A percentile compares a stretch with the other conserved stretches of the same genome.
Conservation (phyloP, 768 basidiomycete species). For the Coprinellus micaceus region DNA sequence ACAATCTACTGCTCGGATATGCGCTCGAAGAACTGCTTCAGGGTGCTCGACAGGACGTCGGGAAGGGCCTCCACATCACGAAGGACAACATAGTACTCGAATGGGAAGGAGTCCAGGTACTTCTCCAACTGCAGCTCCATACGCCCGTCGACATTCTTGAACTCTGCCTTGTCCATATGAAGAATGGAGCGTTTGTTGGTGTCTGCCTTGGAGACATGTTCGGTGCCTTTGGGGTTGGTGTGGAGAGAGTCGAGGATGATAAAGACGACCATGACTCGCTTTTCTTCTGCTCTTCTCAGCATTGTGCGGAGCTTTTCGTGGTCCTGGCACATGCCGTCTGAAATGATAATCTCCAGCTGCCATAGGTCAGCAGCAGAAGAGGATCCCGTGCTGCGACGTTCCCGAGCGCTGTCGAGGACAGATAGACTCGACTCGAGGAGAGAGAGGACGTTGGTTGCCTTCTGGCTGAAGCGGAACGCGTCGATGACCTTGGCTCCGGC, state of each 20-base stretch:
- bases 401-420: constrained; percentile 74
- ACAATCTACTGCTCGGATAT: constrained; percentile 60
- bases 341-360: constrained; percentile 98
- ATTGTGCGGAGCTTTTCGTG: constrained; percentile 80
- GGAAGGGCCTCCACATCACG: constrained; percentile 88
- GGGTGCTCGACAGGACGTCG: constrained; percentile 79
- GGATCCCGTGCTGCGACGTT: constrained; percentile 56
- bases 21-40: constrained; percentile 90
- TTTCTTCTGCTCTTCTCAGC: constrained; percentile 82
- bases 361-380: constrained; percentile 79
- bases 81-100: constrained; percentile 95
- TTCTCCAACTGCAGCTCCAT: constrained; percentile 87
- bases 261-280: constrained; percentile 94
- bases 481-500: constrained; percentile 77
- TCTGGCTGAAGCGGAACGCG: constrained; percentile 87
- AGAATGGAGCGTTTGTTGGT: constrained; percentile 72
- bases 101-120: constrained; percentile 95
- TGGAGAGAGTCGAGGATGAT: constrained; percentile 90
- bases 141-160: constrained; percentile 72
- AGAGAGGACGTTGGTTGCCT: constrained; percentile 79
- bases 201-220: constrained; percentile 15
- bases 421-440: constrained; percentile 77
- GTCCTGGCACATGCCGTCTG: constrained; percentile 98
- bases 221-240: constrained; percentile 16
- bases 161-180: constrained; percentile 88